A percentile compares a stretch with the other conserved stretches of the same genome.
phyloP scores from a whole-genome alignment of 129 eudicot genomes.

The Artemisia annua region DNA sequence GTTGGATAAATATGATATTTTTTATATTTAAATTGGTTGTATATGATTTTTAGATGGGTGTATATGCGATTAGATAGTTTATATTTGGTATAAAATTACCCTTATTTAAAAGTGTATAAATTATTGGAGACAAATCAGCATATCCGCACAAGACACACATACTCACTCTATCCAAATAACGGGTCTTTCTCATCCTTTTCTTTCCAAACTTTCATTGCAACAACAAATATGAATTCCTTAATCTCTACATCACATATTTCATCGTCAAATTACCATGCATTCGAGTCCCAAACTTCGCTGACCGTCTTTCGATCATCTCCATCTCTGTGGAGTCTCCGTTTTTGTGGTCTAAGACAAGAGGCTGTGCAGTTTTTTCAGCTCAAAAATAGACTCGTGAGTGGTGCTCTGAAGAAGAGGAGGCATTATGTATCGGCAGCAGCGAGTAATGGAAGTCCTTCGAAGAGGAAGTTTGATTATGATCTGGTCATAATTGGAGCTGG shows the following conservation, averaged over 20 bases:
- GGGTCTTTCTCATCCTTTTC: constrained; percentile 14
- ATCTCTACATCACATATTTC: constrained; percentile 32
- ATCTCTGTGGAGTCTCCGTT: constrained; percentile 31
- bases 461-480: constrained; percentile 59
- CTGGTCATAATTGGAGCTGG: constrained; percentile 89
- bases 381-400: constrained; percentile 5
- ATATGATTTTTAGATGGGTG: too few species aligned
- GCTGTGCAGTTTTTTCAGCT: constrained; percentile 19
- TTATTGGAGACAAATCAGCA: constrained; percentile 17
- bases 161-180: constrained; percentile 14
- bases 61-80: too few species aligned
- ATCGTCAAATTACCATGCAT: constrained; percentile 15
- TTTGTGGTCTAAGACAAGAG: constrained; percentile 42
- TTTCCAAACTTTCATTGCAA: constrained; percentile 4
- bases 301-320: constrained; percentile 23
- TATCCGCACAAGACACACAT: background rate
- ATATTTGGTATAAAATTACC: too few species aligned
- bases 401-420: background rate
- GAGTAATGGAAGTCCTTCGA: constrained; percentile 45
- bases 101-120: background rate
- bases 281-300: constrained; percentile 18
- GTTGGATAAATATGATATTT: too few species aligned
- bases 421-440: constrained; percentile 32
- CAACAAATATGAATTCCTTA: constrained; percentile 26
- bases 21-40: too few species aligned